Percentiles rank a stretch among this genome's conserved stretches.
These are phyloP conservation scores for Zea mays DNA, from an alignment of 176 grass and related monocot genomes.

Conservation along the genomic window DNA sequence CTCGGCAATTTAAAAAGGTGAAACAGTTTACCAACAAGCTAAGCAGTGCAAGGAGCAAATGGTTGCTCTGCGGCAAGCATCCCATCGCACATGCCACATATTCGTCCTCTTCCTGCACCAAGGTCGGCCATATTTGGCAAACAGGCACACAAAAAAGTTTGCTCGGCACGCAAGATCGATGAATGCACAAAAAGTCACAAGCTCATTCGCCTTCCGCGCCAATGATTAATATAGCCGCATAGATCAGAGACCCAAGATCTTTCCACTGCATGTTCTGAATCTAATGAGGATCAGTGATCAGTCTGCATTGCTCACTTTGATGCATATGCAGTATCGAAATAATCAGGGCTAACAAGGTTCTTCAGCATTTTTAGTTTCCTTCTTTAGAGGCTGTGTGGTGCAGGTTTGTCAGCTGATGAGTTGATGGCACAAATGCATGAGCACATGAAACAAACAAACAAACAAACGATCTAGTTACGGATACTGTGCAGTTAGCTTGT, in stretches of 20 bases:
- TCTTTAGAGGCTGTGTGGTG: slow-evolving; percentile 27
- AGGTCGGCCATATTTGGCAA: slow-evolving; percentile 26
- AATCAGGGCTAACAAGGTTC: background rate
- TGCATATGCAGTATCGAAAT: background rate
- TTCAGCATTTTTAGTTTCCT: background rate
- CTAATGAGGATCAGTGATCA: slow-evolving; percentile 9
- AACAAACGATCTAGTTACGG: slow-evolving; percentile 49
- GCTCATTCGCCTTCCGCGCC: background rate
- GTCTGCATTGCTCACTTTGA: slow-evolving; percentile 36
- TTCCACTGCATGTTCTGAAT: slow-evolving; percentile 24
- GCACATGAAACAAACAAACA: slow-evolving; percentile 49
- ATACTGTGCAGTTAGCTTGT: slow-evolving; percentile 32
- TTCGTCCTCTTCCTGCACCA: slow-evolving; percentile 11
- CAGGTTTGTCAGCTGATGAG: background rate
- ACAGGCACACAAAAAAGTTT: background rate
- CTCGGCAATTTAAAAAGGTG: background rate
- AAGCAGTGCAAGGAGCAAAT: background rate
- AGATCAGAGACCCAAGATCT: slow-evolving; percentile 26
- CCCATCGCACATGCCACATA: slow-evolving; percentile 29
- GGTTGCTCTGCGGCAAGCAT: slow-evolving; percentile 15
- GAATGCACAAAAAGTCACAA: slow-evolving; percentile 19
- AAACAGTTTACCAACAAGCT: background rate
- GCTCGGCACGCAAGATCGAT: background rate
- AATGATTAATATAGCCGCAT: slow-evolving; percentile 12
- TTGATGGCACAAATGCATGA: background rate